Base-by-base conservation (phyloP, 176 grass and related monocot species). In the Musa acuminata region DNA sequence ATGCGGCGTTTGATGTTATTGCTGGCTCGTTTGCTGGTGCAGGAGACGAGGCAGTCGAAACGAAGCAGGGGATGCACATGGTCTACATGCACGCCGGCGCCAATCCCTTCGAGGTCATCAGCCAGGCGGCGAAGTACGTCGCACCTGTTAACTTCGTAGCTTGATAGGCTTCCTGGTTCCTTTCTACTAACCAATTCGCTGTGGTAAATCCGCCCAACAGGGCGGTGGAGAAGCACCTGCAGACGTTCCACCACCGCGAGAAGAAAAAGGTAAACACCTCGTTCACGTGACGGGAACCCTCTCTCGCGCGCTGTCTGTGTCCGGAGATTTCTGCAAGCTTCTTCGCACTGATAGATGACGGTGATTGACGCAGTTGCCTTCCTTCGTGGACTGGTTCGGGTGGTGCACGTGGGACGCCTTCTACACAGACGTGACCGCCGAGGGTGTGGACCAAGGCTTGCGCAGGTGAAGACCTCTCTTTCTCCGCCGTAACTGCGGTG, bases 361-460 rank as follows among this genome's bases (percentile, higher is more conserved):
- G 62, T 63, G 53, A 19, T 2, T 1, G 25, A 2, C 26, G 67
- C 84, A 80, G 89, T 0, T 92, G 78, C 92, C 92, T 71, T 87
- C 84, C 0, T 88, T 96, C 62, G 52, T 96, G 48, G 86, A 96
- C 60, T 96, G 92, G 86, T 96, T 96, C 49, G 92, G 92, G 0
- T 96, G 92, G 89, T 96, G 92, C 82, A 96, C 92, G 5, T 96
- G 92, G 92, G 92, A 96, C 68, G 92, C 92, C 0, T 96, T 89
- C 92, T 96, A 96, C 84, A 96, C 92, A 14, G 92, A 92, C 49
- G 87, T 96, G 69, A 92, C 89, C 11, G 80, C 87, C 68, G 83
- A 82, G 64, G 87, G 85, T 73, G 87, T 89, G 25, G 81, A 89
- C 69, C 71, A 84, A 22, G 92, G 89, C 1, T 84, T 92, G 53